A percentile compares a stretch with the other conserved stretches of the same genome.
These are phyloP conservation scores for Penicillium aurantiogriseum DNA, from an alignment of 2,329 filamentous ascomycete genomes.

Conservation along the genomic window DNA sequence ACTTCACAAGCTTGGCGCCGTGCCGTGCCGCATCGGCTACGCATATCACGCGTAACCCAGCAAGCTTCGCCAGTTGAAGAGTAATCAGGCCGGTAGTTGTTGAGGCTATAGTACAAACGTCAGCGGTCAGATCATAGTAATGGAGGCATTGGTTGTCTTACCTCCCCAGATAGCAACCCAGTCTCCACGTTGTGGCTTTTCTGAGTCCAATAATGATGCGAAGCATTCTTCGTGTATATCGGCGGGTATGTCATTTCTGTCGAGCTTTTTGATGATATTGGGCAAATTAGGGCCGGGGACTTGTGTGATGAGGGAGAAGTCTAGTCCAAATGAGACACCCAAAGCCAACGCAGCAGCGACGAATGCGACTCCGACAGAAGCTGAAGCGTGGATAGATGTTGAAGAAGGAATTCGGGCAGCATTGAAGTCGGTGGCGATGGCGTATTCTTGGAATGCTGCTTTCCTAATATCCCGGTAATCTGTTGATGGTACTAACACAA, in stretches of 20 bases:
- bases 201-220: constrained; percentile 50
- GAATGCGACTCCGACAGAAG: constrained; percentile 68
- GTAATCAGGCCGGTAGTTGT: constrained; percentile 67
- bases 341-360: constrained; percentile 66
- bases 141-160: constrained; percentile 25
- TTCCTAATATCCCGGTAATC: constrained; percentile 72
- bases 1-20: constrained; percentile 56
- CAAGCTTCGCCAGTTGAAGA: constrained; percentile 66
- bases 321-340: constrained; percentile 67
- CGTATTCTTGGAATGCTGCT: constrained; percentile 69
- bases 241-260: constrained; percentile 51
- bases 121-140: not conserved
- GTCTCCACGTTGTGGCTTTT: constrained; percentile 60
- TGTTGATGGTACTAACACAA: constrained; percentile 65
- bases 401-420: constrained; percentile 59
- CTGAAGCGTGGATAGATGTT: constrained; percentile 55
- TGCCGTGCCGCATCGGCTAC: constrained; percentile 68
- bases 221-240: constrained; percentile 66
- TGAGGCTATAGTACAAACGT: constrained; percentile 48
- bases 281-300: constrained; percentile 60
- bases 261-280: constrained; percentile 49
- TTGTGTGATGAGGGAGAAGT: constrained; percentile 50
- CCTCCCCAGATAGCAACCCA: constrained; percentile 75
- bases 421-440: constrained; percentile 64
- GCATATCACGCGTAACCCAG: constrained; percentile 63